Percentiles rank a stretch among this genome's conserved stretches.
Evolutionary conservation across 352 stramenopile species (phyloP).

Genomic region (Phytophthora cactorum): DNA sequence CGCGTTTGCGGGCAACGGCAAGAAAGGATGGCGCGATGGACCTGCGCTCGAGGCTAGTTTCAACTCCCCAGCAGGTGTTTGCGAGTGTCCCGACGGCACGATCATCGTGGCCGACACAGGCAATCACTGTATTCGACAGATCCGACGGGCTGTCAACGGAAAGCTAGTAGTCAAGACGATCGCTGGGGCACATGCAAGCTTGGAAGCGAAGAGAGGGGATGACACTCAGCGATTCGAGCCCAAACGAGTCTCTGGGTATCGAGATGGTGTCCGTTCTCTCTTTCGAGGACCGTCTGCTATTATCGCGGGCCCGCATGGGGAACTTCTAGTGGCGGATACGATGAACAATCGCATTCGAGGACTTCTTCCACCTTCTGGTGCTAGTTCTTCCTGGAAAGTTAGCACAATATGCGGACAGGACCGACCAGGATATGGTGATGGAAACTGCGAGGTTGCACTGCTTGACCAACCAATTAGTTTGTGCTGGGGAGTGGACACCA

Average conservation of each 20-base stretch:
- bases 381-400: conserved; percentile 26
- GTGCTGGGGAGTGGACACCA: conserved; percentile 27
- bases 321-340: conserved; percentile 56
- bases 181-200: conserved; percentile 31
- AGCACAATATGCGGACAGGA: conserved; percentile 40
- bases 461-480: conserved; percentile 50
- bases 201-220: background rate
- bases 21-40: conserved; percentile 53
- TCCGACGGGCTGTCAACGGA: conserved; percentile 31
- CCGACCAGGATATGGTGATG: conserved; percentile 36
- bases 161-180: conserved; percentile 47
- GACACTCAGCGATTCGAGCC: background rate
- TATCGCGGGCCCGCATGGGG: conserved; percentile 31
- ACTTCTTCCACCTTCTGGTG: conserved; percentile 21
- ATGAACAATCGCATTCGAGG: conserved; percentile 69
- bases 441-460: conserved; percentile 37
- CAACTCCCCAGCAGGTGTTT: conserved; percentile 47
- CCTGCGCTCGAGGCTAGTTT: conserved; percentile 46
- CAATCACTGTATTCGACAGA: conserved; percentile 63
- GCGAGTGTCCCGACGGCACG: conserved; percentile 42
- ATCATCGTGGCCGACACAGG: conserved; percentile 57
- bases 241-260: conserved; percentile 36
- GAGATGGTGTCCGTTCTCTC: conserved; percentile 39
- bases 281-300: conserved; percentile 51
- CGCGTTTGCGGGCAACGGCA: conserved; percentile 48